These are phyloP conservation scores for Yamadazyma sp. DNA, from an alignment of 805 yeast species.

Conservation along the genomic window DNA sequence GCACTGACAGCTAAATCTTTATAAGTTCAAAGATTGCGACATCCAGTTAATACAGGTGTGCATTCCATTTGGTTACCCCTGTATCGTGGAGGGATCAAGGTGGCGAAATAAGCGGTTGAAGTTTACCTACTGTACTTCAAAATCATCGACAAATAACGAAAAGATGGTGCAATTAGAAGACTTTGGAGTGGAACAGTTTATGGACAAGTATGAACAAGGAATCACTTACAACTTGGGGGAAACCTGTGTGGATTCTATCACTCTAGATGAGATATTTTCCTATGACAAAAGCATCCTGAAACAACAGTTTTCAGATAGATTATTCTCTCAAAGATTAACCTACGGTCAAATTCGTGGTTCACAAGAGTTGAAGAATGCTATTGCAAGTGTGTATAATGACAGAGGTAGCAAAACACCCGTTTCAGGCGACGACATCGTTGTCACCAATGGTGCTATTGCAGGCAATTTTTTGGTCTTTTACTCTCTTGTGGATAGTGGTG, in stretches of 20 bases:
- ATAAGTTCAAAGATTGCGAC: too few species aligned
- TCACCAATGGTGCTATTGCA: constrained; percentile 58
- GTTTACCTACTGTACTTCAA: too few species aligned
- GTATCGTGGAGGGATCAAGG: too few species aligned
- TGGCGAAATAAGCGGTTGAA: too few species aligned
- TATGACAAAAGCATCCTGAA: constrained; percentile 15
- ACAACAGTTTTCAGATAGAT: constrained; percentile 9
- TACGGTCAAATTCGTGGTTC: constrained; percentile 52
- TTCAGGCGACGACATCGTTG: constrained; percentile 49
- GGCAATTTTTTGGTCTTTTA: constrained; percentile 51
- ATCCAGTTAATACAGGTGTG: too few species aligned
- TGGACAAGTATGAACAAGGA: constrained; percentile 48
- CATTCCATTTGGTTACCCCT: too few species aligned
- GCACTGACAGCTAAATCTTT: too few species aligned
- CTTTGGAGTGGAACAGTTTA: constrained; percentile 54
- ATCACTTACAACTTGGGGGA: constrained; percentile 48
- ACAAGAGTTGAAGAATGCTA: constrained; percentile 32
- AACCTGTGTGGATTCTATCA: constrained; percentile 49
- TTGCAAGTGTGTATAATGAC: constrained; percentile 36
- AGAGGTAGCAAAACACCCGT: constrained; percentile 25
- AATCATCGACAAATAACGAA: too few species aligned
- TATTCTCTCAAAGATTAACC: constrained; percentile 30
- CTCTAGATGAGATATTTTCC: constrained; percentile 37
- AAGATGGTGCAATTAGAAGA: constrained; percentile 33
- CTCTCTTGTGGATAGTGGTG: constrained; percentile 43